Conservation (phyloP, 129 eudicot species). For the Arctium lappa region DNA sequence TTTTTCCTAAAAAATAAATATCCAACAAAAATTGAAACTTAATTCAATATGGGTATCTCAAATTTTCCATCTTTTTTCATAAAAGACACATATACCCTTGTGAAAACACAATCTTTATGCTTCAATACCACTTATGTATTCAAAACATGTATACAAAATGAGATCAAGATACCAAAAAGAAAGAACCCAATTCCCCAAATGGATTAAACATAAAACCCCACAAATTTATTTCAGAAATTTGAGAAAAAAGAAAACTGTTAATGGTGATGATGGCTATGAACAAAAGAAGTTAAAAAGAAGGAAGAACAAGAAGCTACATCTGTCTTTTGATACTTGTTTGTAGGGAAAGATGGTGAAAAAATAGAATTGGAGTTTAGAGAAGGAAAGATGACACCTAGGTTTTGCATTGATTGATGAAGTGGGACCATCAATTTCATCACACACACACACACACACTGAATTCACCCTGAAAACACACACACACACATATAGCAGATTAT, state of each 20-base stretch:
- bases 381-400: constrained; percentile 26
- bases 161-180: constrained; percentile 22
- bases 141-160: background rate
- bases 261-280: constrained; percentile 12
- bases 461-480: constrained; percentile 13
- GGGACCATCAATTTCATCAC: constrained; percentile 24
- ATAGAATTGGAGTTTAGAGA: constrained; percentile 16
- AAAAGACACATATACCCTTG: background rate
- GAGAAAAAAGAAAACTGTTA: background rate
- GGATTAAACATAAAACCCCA: constrained; percentile 31
- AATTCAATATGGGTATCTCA: background rate
- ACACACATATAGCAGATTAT: constrained; percentile 1
- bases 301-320: constrained; percentile 11
- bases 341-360: constrained; percentile 8
- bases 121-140: background rate
- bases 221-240: constrained; percentile 5
- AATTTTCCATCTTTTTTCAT: background rate
- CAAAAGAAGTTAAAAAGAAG: constrained; percentile 20
- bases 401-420: constrained; percentile 22
- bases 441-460: constrained; percentile 14
- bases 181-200: constrained; percentile 26
- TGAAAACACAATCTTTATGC: background rate
- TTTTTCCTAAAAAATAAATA: background rate
- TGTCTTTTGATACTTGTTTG: background rate
- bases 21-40: background rate